phyloP scores from a whole-genome alignment of 345 rosid species.

The Populus simonii region DNA sequence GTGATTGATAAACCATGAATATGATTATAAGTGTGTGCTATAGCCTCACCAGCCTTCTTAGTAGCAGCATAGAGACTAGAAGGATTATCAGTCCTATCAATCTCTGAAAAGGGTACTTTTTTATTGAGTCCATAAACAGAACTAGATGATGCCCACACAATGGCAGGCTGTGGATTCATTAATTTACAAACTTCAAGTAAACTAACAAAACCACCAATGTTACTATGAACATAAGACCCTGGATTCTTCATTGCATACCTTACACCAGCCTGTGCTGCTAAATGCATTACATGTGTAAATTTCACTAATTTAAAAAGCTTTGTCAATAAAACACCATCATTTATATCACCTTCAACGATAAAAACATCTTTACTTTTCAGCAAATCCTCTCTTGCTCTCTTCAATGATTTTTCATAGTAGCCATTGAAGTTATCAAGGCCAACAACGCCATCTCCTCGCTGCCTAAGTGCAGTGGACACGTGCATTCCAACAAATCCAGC shows the following conservation, averaged over 20 bases:
- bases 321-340: conserved; percentile 30
- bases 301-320: conserved; percentile 45
- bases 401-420: conserved; percentile 46
- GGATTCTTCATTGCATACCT: conserved; percentile 55
- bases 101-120: conserved; percentile 51
- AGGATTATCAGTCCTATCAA: conserved; percentile 45
- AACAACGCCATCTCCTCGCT: conserved; percentile 51
- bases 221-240: conserved; percentile 44
- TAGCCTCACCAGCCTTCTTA: conserved; percentile 54
- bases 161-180: conserved; percentile 48
- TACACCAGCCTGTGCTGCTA: conserved; percentile 55
- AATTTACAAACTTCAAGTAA: conserved; percentile 45
- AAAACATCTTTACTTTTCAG: conserved; percentile 42
- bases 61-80: conserved; percentile 56
- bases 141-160: conserved; percentile 61
- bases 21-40: conserved; percentile 54
- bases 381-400: conserved; percentile 39
- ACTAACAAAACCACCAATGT: conserved; percentile 49
- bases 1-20: conserved; percentile 53
- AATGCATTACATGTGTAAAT: conserved; percentile 56
- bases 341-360: conserved; percentile 46
- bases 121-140: conserved; percentile 53
- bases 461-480: conserved; percentile 40
- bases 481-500: conserved; percentile 61
- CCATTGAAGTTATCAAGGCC: conserved; percentile 56